phyloP scores from a whole-genome alignment of 2,329 filamentous ascomycete genomes.

The Arthrocladium fulminans region DNA sequence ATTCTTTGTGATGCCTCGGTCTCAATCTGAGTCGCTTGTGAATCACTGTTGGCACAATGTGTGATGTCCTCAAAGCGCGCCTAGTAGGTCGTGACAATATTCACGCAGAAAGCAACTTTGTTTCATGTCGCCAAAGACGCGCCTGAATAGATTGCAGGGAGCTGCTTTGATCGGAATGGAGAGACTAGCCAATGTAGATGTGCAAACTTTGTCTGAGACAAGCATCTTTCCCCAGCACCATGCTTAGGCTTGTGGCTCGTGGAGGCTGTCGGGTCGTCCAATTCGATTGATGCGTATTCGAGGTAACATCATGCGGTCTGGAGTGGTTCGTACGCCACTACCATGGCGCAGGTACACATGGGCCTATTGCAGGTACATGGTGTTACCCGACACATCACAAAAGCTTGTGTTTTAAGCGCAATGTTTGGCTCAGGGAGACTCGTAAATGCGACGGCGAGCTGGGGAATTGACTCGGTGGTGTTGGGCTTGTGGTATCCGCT shows the following conservation, averaged over 20 bases:
- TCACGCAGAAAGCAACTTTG: too few relatives aligned
- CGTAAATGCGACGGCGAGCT: not conserved
- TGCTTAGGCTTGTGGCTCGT: not conserved
- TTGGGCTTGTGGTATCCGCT: not conserved
- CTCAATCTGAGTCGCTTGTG: too few relatives aligned
- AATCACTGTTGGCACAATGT: too few relatives aligned
- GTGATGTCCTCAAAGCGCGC: too few relatives aligned
- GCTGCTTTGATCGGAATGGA: not conserved
- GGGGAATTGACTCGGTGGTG: not conserved
- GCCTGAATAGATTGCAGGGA: too few relatives aligned
- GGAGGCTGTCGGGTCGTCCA: not conserved
- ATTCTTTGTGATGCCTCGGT: too few relatives aligned
- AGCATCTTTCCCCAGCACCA: not conserved
- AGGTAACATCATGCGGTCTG: not conserved
- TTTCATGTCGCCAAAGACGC: too few relatives aligned
- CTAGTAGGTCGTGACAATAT: too few relatives aligned
- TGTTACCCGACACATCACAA: conserved; percentile 4
- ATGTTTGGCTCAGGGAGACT: not conserved
- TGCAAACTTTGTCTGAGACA: not conserved
- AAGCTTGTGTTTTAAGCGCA: not conserved
- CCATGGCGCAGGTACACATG: not conserved
- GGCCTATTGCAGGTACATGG: not conserved
- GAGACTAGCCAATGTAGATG: not conserved
- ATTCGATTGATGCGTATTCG: not conserved
- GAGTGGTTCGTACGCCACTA: not conserved